Evolutionary conservation across 2,329 filamentous ascomycete genomes (phyloP).

Genomic region (Colletotrichum cereale): DNA sequence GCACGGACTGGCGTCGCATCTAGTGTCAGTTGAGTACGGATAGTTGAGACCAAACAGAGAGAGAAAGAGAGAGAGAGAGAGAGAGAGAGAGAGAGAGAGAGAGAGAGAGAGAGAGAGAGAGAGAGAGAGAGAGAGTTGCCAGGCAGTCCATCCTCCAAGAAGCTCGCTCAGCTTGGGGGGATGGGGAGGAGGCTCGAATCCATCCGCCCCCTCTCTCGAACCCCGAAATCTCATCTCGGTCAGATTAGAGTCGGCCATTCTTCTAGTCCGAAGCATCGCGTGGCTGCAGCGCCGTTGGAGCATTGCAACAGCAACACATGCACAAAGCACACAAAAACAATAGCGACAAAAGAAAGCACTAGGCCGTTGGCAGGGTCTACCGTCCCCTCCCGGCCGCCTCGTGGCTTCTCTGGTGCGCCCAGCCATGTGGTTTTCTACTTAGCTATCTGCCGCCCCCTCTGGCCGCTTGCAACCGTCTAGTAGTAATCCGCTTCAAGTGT

Average conservation of each 20-base stretch:
- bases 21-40: constrained; percentile 16
- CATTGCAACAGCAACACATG: constrained; percentile 29
- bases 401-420: constrained; percentile 32
- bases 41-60: constrained; percentile 31
- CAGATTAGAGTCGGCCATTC: constrained; percentile 15
- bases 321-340: constrained; percentile 30
- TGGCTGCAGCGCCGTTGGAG: constrained; percentile 37
- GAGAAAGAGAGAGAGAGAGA: constrained; percentile 23
- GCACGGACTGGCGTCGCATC: constrained; percentile 39
- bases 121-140: constrained; percentile 27
- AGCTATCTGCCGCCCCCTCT: not conserved
- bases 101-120: constrained; percentile 27
- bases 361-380: constrained; percentile 25
- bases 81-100: constrained; percentile 27
- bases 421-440: constrained; percentile 36
- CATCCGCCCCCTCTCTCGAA: not conserved
- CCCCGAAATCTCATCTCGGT: constrained; percentile 6
- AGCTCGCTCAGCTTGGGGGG: not conserved
- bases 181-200: constrained; percentile 10
- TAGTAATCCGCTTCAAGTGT: constrained; percentile 13
- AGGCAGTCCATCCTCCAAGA: constrained; percentile 1
- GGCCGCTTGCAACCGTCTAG: constrained; percentile 30
- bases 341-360: constrained; percentile 23
- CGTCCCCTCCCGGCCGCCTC: constrained; percentile 28
- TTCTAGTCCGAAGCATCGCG: constrained; percentile 11